Conservation (phyloP, 1,284 basidiomycete genomes). For the Pholiota adiposa region DNA sequence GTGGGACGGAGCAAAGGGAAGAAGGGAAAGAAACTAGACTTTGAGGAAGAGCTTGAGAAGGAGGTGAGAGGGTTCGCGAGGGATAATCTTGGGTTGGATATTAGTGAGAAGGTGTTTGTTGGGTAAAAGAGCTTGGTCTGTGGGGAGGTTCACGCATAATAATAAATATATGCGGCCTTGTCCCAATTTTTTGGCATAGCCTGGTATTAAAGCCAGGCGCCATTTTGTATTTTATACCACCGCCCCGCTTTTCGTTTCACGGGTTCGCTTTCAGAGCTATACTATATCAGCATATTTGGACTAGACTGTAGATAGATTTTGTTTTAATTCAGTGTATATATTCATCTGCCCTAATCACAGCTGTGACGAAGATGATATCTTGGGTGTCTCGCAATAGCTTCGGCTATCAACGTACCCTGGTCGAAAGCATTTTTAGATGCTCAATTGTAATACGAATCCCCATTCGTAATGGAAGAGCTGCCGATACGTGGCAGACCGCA, state of each 20-base stretch:
- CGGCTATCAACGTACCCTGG: no score
- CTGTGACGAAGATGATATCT: no score
- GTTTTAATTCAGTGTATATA: not conserved
- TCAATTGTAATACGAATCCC: no score
- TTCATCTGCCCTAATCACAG: not conserved
- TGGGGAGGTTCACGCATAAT: no score
- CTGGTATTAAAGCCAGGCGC: not conserved
- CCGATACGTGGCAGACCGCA: no score
- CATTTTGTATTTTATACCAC: not conserved
- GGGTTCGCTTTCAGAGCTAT: not conserved
- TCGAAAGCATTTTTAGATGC: no score
- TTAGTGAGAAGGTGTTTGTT: slow-evolving; percentile 44
- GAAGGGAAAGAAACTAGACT: slow-evolving; percentile 36
- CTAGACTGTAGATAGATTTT: not conserved
- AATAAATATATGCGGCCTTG: no score
- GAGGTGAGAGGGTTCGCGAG: slow-evolving; percentile 63
- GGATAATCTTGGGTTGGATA: slow-evolving; percentile 62
- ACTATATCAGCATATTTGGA: not conserved
- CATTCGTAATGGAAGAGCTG: no score
- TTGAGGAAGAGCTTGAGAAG: slow-evolving; percentile 71
- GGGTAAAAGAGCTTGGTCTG: slow-evolving; percentile 19
- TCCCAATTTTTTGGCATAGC: not conserved
- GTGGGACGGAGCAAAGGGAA: slow-evolving; percentile 33
- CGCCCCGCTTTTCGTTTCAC: not conserved
- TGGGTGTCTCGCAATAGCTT: no score